Percentiles rank a stretch among this genome's conserved stretches.
These are phyloP conservation scores for Globisporangium viniferum DNA, from an alignment of 352 stramenopile genomes.

Conservation along the genomic window DNA sequence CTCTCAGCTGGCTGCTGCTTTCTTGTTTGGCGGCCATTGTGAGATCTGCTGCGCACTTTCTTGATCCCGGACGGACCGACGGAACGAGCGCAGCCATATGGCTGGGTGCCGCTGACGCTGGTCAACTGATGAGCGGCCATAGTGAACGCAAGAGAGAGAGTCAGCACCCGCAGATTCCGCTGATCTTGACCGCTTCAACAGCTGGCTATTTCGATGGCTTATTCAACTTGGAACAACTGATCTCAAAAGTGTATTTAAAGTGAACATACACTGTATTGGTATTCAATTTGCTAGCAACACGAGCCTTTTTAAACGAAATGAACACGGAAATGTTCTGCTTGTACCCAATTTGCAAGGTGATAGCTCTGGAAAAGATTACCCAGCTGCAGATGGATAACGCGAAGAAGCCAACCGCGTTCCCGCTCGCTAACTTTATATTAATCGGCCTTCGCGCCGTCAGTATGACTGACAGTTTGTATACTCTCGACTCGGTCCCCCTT, in stretches of 20 bases:
- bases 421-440: constrained; percentile 11
- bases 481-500: not conserved
- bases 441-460: not conserved
- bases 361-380: not conserved
- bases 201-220: not conserved
- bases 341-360: not conserved
- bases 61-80: constrained; percentile 6
- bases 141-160: not conserved
- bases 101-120: not conserved
- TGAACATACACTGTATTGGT: not conserved
- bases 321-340: not conserved
- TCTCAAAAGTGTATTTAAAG: not conserved
- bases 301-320: not conserved
- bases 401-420: constrained; percentile 4
- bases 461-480: constrained; percentile 5
- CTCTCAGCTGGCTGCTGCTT: not conserved
- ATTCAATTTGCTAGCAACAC: not conserved
- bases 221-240: not conserved
- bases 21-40: not conserved
- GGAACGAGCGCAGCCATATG: constrained; percentile 11
- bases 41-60: not conserved
- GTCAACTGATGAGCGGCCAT: not conserved
- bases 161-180: constrained; percentile 4
- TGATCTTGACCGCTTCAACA: constrained; percentile 2
- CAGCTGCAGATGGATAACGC: constrained; percentile 4